Base-by-base conservation (phyloP, 345 rosid genomes). In the Eucalyptus decipiens region DNA sequence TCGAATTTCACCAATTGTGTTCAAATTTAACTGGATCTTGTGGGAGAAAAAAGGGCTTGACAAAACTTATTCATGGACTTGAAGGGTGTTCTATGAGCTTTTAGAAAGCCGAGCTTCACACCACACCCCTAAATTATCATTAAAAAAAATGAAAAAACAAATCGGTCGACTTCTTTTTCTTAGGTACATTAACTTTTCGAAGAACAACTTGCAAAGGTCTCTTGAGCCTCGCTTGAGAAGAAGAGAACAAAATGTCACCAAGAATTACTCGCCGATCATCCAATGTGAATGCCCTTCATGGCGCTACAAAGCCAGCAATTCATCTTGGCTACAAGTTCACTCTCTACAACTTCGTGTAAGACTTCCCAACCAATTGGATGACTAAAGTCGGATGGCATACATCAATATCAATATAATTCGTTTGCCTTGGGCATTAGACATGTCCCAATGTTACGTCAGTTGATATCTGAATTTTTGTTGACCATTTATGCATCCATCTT, bases 211-310 rank as follows among this genome's bases (percentile, higher is more conserved):
- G 30, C 2, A 0, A 47, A 21, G 45, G 86, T 11, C 86, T 81
- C 24, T 0, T 24, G 2, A 40, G 4, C n/a, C 24, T 81, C 0
- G 12, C 4, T 42, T 81, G 49, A 81, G 26, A 81, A 37, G 48
- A 37, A 32, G 86, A 81, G 48, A 40, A 52, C 24, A 7, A 52
- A 81, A 81, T 81, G n/a, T 42, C 45, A 37, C 86, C 86, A 81
- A 81, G 50, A 81, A 81, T 47, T 42, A 81, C 86, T 42, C 0
- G n/a, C 50, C 7, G 4, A 18, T 12, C 45, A 81, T 37, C n/a
- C n/a, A 0, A 26, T 47, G 67, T 28, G 67, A 60, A 60, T 60
- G 67, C n/a, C 67, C 16, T 28, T 6, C 1, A 7, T 16, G 0
- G 8, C 21, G 2, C 86, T 42, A 9, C 11, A 19, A 81, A 34